phyloP scores from a whole-genome alignment of 305 asterid genomes.

The Ilex paraguariensis region DNA sequence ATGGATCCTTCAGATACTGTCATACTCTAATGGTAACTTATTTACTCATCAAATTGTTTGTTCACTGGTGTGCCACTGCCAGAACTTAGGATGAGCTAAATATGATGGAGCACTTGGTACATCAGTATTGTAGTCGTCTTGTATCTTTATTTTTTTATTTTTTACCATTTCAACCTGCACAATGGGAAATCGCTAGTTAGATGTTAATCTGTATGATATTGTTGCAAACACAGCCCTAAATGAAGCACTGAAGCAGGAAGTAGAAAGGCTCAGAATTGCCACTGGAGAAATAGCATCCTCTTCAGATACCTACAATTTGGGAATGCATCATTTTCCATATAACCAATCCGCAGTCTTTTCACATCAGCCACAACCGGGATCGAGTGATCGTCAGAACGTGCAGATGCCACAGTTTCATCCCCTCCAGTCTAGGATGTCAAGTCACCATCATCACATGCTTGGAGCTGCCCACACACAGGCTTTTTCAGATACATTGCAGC shows the following conservation, averaged over 20 bases:
- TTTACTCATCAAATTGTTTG: too few relatives aligned
- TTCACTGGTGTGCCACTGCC: too few relatives aligned
- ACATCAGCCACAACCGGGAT: conserved; percentile 39
- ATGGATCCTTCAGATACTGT: too few relatives aligned
- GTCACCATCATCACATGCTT: conserved; percentile 30
- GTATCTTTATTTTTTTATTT: too few relatives aligned
- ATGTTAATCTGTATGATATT: background rate
- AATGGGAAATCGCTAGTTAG: background rate
- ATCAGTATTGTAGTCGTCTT: too few relatives aligned
- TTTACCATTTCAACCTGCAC: background rate
- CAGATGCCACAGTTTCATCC: conserved; percentile 55
- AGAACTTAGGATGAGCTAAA: too few relatives aligned
- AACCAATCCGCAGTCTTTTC: conserved; percentile 51
- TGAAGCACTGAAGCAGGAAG: conserved; percentile 90
- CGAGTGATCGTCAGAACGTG: conserved; percentile 37
- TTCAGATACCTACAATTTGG: conserved; percentile 50
- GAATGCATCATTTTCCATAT: conserved; percentile 68
- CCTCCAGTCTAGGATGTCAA: conserved; percentile 30
- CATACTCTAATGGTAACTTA: too few relatives aligned
- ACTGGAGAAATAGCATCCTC: conserved; percentile 65
- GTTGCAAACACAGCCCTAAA: conserved; percentile 54
- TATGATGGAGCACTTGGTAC: too few relatives aligned
- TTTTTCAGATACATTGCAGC: conserved; percentile 43
- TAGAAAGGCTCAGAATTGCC: conserved; percentile 79
- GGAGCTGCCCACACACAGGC: conserved; percentile 29